phyloP scores from a whole-genome alignment of 495 filamentous ascomycete species.

The Xylaria curta region DNA sequence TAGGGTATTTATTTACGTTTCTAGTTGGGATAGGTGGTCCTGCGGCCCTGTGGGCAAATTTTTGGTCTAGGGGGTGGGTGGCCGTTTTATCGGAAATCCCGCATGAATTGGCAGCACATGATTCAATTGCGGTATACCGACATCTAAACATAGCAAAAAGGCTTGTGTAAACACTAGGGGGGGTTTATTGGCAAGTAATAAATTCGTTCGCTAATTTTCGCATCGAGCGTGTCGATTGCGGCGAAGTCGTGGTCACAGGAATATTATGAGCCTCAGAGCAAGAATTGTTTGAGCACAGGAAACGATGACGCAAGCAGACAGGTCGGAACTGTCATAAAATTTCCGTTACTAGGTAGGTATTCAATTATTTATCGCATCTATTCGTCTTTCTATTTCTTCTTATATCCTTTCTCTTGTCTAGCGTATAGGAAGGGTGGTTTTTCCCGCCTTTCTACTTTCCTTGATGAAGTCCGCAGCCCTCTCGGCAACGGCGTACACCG shows the following conservation, averaged over 20 bases:
- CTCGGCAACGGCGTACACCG: constrained; percentile 63
- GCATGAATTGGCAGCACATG: not conserved
- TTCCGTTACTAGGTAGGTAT: not conserved
- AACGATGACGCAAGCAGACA: not conserved
- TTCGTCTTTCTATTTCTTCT: not conserved
- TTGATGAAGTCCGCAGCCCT: constrained; percentile 62
- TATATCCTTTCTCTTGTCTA: constrained; percentile 4
- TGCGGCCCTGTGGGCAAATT: not conserved
- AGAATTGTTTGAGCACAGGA: not conserved
- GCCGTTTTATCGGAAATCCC: too few species aligned
- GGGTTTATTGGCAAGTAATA: not conserved
- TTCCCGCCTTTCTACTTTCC: constrained; percentile 28
- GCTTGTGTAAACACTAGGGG: not conserved
- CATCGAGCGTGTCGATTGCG: not conserved
- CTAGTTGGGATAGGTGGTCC: not conserved
- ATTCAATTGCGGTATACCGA: not conserved
- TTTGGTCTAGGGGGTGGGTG: not conserved
- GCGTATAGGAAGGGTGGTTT: not conserved
- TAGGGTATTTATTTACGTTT: not conserved
- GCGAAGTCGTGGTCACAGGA: not conserved
- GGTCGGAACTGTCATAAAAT: not conserved
- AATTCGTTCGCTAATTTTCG: not conserved
- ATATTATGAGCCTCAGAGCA: not conserved
- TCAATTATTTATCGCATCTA: not conserved
- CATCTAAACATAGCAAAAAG: not conserved